phyloP scores from a whole-genome alignment of 2,329 filamentous ascomycete genomes.

The Aspergillus carbonarius region DNA sequence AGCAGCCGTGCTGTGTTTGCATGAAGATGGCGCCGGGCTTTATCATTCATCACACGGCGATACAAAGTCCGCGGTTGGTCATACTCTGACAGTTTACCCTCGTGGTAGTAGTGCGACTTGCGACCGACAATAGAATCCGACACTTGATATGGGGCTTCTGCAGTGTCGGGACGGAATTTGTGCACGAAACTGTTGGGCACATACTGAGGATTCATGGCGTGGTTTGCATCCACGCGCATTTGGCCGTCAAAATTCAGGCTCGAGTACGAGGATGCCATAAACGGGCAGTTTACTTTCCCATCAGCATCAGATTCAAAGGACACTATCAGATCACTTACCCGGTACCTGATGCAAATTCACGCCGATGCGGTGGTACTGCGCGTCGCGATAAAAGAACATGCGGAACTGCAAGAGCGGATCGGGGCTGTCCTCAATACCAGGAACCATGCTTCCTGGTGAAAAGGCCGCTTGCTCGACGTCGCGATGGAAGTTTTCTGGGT shows the following conservation, averaged over 20 bases:
- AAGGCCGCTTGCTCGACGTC: constrained; percentile 56
- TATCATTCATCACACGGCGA: constrained; percentile 48
- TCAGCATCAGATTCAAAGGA: too few species aligned
- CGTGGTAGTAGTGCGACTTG: constrained; percentile 57
- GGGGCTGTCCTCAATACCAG: constrained; percentile 51
- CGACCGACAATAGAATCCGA: constrained; percentile 52
- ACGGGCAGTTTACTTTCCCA: constrained; percentile 40
- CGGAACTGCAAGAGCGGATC: constrained; percentile 52
- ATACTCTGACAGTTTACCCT: constrained; percentile 55
- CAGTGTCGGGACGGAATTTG: constrained; percentile 53
- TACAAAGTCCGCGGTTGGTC: constrained; percentile 53
- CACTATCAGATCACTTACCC: neutral
- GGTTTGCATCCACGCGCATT: constrained; percentile 50
- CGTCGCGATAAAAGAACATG: constrained; percentile 53
- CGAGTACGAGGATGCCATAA: constrained; percentile 49
- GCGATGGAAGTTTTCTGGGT: constrained; percentile 53
- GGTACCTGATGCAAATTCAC: constrained; percentile 52
- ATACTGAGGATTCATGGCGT: constrained; percentile 52
- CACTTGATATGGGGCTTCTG: constrained; percentile 52
- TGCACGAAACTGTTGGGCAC: constrained; percentile 53
- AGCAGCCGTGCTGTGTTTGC: constrained; percentile 51
- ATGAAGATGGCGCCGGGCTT: constrained; percentile 47
- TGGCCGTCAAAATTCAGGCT: constrained; percentile 52
- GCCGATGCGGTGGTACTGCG: constrained; percentile 54
- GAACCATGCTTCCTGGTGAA: constrained; percentile 52